Percentiles rank a stretch among this genome's conserved stretches.
phyloP scores from a whole-genome alignment of 139 green algal species.

The Coelastrella sp. region DNA sequence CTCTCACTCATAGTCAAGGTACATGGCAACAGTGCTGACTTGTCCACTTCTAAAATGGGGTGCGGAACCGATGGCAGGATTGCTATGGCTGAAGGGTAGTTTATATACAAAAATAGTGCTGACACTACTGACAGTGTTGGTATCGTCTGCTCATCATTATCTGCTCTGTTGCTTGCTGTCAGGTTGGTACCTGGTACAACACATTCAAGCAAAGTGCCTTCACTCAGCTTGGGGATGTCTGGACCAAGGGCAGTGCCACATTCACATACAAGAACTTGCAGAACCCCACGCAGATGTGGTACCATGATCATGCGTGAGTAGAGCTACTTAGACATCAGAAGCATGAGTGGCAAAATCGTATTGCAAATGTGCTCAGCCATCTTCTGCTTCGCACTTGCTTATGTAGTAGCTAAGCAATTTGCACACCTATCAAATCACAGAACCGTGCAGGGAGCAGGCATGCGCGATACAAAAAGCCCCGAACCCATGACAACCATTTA shows the following conservation, averaged over 20 bases:
- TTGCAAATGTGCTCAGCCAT: neutral
- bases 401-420: neutral
- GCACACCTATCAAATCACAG: neutral
- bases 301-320: slow-evolving; percentile 32
- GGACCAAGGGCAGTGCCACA: neutral
- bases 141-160: neutral
- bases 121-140: neutral
- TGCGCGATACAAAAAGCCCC: neutral
- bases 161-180: neutral
- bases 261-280: neutral
- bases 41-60: too few species aligned
- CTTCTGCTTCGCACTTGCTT: neutral
- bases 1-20: too few species aligned
- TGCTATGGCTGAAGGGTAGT: too few species aligned
- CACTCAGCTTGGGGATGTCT: neutral
- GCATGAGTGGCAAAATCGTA: neutral
- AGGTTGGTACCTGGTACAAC: slow-evolving; percentile 16
- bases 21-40: too few species aligned
- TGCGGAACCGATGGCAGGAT: too few species aligned
- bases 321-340: neutral
- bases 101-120: neutral
- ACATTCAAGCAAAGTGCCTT: neutral
- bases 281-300: slow-evolving; percentile 12
- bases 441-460: neutral
- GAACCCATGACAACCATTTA: neutral